phyloP scores from a whole-genome alignment of 129 eudicot species.

The Artemisia annua region DNA sequence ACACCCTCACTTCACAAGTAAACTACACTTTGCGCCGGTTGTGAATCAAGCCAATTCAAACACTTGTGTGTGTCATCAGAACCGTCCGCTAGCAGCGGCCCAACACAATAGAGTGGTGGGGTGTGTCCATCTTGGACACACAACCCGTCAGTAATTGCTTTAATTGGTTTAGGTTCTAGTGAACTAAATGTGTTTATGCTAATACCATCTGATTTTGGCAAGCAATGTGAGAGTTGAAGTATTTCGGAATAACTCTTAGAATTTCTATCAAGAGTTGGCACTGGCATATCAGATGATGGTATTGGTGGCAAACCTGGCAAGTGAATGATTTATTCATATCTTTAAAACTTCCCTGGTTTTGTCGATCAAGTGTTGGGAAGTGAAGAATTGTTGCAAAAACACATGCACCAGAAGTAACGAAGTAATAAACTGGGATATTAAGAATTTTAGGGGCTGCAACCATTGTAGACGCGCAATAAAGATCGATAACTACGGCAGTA shows the following conservation, averaged over 20 bases:
- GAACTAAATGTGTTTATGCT: too few relatives aligned
- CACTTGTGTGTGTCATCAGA: slow-evolving; percentile 19
- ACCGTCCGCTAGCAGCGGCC: slow-evolving; percentile 38
- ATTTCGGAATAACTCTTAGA: too few relatives aligned
- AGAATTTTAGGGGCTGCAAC: slow-evolving; percentile 3
- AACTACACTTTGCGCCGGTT: too few relatives aligned
- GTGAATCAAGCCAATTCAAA: slow-evolving; percentile 48
- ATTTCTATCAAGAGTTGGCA: too few relatives aligned
- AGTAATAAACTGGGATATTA: slow-evolving; percentile 41
- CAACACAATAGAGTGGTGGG: slow-evolving; percentile 42
- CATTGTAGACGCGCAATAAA: slow-evolving; percentile 33
- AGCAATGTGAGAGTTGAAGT: too few relatives aligned
- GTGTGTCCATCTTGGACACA: too few relatives aligned
- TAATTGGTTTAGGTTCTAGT: too few relatives aligned
- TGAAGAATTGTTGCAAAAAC: slow-evolving; percentile 23
- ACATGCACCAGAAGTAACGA: slow-evolving; percentile 39
- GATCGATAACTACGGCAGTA: too few relatives aligned
- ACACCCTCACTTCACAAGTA: too few relatives aligned
- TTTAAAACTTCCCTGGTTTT: slow-evolving; percentile 26
- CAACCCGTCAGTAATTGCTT: too few relatives aligned
- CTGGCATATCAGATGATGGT: slow-evolving; percentile 30
- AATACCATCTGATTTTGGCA: too few relatives aligned
- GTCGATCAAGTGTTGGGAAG: slow-evolving; percentile 25
- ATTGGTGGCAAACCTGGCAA: slow-evolving; percentile 45
- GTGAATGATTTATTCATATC: slow-evolving; percentile 25